phyloP scores from a whole-genome alignment of 2,329 filamentous ascomycete species.

The Cercospora sojina region DNA sequence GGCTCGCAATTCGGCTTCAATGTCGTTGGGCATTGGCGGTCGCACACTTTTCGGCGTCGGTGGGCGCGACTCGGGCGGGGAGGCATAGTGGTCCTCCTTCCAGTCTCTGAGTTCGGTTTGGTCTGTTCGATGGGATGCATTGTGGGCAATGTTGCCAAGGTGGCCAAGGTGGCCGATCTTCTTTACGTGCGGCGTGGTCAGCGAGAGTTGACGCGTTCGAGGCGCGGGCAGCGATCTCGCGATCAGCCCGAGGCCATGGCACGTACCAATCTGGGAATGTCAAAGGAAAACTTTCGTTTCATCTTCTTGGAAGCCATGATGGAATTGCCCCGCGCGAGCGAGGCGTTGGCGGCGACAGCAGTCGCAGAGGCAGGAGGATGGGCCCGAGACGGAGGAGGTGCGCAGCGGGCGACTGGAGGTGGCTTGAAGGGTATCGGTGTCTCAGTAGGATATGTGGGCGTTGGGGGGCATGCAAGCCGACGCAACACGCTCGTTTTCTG shows the following conservation, averaged over 20 bases:
- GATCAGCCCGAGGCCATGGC: constrained; percentile 9
- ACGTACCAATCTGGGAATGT: constrained; percentile 43
- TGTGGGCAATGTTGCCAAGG: constrained; percentile 8
- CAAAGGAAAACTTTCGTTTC: constrained; percentile 49
- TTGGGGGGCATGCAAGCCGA: not conserved
- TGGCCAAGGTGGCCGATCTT: constrained; percentile 10
- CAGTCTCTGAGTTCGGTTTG: constrained; percentile 22
- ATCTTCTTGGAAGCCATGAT: constrained; percentile 33
- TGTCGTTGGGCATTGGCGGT: constrained; percentile 43
- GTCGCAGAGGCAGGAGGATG: not conserved
- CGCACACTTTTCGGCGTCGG: constrained; percentile 47
- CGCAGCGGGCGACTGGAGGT: constrained; percentile 7
- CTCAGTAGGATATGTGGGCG: constrained; percentile 12
- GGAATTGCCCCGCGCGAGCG: not conserved
- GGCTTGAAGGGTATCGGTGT: constrained; percentile 10
- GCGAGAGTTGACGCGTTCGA: not conserved
- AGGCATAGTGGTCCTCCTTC: constrained; percentile 35
- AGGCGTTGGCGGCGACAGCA: not conserved
- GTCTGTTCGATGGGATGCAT: not conserved
- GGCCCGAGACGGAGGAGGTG: not conserved
- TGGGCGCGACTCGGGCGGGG: constrained; percentile 37
- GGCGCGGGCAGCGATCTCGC: not conserved
- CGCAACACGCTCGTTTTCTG: not conserved
- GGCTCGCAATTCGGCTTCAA: constrained; percentile 47
- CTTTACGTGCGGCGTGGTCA: constrained; percentile 8